phyloP scores from a whole-genome alignment of 129 eudicot genomes.

The Erigeron canadensis region DNA sequence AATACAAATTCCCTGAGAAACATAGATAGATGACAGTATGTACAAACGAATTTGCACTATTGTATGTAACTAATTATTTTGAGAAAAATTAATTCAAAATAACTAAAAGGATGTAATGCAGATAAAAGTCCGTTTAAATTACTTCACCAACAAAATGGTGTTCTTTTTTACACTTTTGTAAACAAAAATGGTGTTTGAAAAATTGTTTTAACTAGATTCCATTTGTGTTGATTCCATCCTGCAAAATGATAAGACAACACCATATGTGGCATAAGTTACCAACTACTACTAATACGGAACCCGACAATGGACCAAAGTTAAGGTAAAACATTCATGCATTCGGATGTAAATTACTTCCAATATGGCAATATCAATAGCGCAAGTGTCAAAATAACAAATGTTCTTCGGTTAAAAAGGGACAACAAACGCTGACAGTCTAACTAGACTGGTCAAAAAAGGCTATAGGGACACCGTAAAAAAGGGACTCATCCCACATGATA shows the following conservation, averaged over 20 bases:
- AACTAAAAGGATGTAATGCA: not conserved
- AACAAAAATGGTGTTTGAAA: too few species aligned
- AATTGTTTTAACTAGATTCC: too few species aligned
- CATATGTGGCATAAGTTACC: too few species aligned
- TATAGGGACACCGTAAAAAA: conserved; percentile 6
- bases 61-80: not conserved
- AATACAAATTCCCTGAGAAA: not conserved
- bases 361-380: conserved; percentile 10
- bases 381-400: conserved; percentile 1
- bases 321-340: not conserved
- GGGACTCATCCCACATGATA: not conserved
- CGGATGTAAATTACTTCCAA: not conserved
- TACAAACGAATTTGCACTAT: conserved; percentile 2
- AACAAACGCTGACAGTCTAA: conserved; percentile 7
- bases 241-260: too few species aligned
- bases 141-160: not conserved
- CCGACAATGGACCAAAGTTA: not conserved
- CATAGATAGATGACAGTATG: not conserved
- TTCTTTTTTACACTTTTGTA: too few species aligned
- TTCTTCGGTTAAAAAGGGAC: conserved; percentile 7
- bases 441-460: conserved; percentile 24
- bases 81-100: not conserved
- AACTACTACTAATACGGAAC: too few species aligned
- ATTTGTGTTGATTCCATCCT: too few species aligned
- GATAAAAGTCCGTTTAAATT: not conserved